Evolutionary conservation across 2,329 filamentous ascomycete genomes (phyloP).

Genomic region (Alternaria ventricosa): DNA sequence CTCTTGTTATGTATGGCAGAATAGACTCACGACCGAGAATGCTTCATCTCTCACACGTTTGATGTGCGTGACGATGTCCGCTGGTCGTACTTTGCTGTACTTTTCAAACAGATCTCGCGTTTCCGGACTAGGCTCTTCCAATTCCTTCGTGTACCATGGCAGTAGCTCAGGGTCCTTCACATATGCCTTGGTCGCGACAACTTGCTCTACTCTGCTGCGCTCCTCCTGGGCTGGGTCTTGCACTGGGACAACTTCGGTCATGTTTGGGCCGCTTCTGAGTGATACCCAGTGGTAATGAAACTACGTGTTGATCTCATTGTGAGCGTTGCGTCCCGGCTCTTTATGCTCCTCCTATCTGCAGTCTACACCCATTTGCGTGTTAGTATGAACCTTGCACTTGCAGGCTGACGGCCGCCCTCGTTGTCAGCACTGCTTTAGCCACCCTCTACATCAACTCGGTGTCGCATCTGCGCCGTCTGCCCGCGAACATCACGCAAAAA

Average conservation of each 20-base stretch:
- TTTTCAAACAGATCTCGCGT: constrained; percentile 47
- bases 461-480: background rate
- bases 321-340: background rate
- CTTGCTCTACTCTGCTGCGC: constrained; percentile 17
- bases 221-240: constrained; percentile 7
- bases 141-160: constrained; percentile 43
- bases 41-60: constrained; percentile 42
- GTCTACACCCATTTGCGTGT: background rate
- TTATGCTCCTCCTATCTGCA: constrained; percentile 2
- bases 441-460: constrained; percentile 14
- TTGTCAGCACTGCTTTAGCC: constrained; percentile 4
- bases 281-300: background rate
- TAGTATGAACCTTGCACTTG: constrained; percentile 7
- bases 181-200: constrained; percentile 25
- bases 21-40: constrained; percentile 35
- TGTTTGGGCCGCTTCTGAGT: constrained; percentile 1
- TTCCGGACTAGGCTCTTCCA: constrained; percentile 35
- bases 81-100: constrained; percentile 48
- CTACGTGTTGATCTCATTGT: background rate
- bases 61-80: constrained; percentile 47
- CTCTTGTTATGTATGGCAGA: background rate
- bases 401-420: constrained; percentile 8
- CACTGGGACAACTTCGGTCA: constrained; percentile 13
- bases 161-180: constrained; percentile 27
- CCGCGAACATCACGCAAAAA: background rate